phyloP scores from a whole-genome alignment of 2,329 filamentous ascomycete species.

The Fusarium tricinctum region DNA sequence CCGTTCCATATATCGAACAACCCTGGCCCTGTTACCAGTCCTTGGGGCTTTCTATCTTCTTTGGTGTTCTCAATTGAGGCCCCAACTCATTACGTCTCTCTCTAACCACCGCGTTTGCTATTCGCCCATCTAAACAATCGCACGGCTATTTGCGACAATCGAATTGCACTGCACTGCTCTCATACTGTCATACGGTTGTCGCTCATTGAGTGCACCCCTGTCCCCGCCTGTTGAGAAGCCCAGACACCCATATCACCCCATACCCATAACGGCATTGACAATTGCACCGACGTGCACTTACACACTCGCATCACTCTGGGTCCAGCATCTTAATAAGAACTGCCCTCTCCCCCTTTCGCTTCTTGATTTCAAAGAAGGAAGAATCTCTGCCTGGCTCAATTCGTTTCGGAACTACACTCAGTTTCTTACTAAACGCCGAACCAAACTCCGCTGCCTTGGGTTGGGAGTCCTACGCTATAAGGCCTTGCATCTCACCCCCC shows the following conservation, averaged over 20 bases:
- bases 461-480: conserved; percentile 34
- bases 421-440: conserved; percentile 17
- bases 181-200: conserved; percentile 46
- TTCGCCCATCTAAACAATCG: conserved; percentile 43
- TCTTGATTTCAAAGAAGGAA: conserved; percentile 14
- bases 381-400: conserved; percentile 9
- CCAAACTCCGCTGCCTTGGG: conserved; percentile 41
- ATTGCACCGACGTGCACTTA: conserved; percentile 36
- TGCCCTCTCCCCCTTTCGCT: conserved; percentile 5
- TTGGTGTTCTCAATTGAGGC: conserved; percentile 40
- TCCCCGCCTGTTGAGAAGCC: conserved; percentile 34
- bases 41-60: conserved; percentile 31
- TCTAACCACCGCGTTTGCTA: conserved; percentile 38
- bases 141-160: conserved; percentile 43
- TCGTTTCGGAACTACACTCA: conserved; percentile 18
- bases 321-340: conserved; percentile 36
- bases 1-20: conserved; percentile 22
- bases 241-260: conserved; percentile 46
- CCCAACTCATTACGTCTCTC: conserved; percentile 27
- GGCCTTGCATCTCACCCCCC: conserved; percentile 26
- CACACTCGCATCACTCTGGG: conserved; percentile 32
- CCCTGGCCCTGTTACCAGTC: conserved; percentile 27
- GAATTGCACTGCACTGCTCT: conserved; percentile 30
- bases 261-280: conserved; percentile 35
- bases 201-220: conserved; percentile 43